A percentile compares a stretch with the other conserved stretches of the same genome.
These are phyloP conservation scores for Cytospora mali DNA, from an alignment of 2,329 filamentous ascomycete genomes.

Conservation along the genomic window DNA sequence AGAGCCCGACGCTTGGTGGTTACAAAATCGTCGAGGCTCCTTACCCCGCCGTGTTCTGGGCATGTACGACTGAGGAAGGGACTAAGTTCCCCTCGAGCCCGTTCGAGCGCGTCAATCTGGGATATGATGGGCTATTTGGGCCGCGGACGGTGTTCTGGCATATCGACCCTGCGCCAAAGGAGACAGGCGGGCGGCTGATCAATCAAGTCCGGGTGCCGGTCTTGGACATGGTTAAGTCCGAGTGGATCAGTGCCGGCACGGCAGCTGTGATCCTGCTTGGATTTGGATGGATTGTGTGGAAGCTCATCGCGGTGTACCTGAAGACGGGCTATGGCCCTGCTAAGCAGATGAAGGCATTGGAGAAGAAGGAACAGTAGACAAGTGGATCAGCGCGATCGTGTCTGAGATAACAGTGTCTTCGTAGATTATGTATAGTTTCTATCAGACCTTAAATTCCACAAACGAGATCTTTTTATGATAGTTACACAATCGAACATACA, in stretches of 20 bases:
- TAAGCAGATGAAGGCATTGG: constrained; percentile 26
- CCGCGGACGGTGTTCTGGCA: constrained; percentile 84
- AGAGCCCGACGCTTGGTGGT: constrained; percentile 62
- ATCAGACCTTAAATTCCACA: constrained; percentile 4
- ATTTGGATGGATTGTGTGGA: constrained; percentile 71
- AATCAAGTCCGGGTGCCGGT: constrained; percentile 67
- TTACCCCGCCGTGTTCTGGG: constrained; percentile 88
- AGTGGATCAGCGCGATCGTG: neutral
- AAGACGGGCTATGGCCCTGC: constrained; percentile 38
- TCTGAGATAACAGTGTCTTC: neutral
- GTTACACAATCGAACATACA: neutral
- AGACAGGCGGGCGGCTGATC: constrained; percentile 44
- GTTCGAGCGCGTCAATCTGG: constrained; percentile 83
- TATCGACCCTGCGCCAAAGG: constrained; percentile 53
- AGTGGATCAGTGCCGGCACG: constrained; percentile 59
- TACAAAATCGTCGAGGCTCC: constrained; percentile 64
- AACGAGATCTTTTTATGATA: neutral
- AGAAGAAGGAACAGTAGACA: constrained; percentile 35
- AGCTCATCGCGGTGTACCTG: constrained; percentile 48
- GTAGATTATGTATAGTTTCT: constrained; percentile 11
- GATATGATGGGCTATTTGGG: constrained; percentile 81
- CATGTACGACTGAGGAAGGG: constrained; percentile 69
- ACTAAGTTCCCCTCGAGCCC: constrained; percentile 75
- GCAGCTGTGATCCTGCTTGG: constrained; percentile 61
- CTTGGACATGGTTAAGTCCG: constrained; percentile 54